phyloP scores from a whole-genome alignment of 164 flowering plant genomes.

The Euptelea pleiosperma region DNA sequence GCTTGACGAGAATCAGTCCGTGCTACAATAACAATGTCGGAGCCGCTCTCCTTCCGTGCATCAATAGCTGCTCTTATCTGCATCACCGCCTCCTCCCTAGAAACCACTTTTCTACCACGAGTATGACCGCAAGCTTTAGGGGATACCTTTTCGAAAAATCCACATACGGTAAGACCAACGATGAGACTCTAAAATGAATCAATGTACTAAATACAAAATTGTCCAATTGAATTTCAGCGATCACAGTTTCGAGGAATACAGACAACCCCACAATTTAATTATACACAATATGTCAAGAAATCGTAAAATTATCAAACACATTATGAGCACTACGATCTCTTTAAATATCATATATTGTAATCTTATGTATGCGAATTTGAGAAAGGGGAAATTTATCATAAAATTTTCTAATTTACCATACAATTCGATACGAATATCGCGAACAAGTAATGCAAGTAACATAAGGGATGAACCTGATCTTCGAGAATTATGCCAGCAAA shows the following conservation, averaged over 20 bases:
- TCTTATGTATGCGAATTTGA: too few species aligned
- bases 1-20: slow-evolving; percentile 96
- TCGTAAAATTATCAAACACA: too few species aligned
- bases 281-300: too few species aligned
- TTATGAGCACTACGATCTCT: too few species aligned
- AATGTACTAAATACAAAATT: background rate
- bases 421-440: too few species aligned
- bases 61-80: slow-evolving; percentile 89
- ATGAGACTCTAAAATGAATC: slow-evolving; percentile 6
- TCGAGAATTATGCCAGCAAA: slow-evolving; percentile 93
- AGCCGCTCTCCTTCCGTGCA: slow-evolving; percentile 80
- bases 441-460: too few species aligned
- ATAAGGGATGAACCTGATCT: slow-evolving; percentile 70
- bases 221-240: too few species aligned
- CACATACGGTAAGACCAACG: slow-evolving; percentile 14
- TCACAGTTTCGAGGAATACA: too few species aligned
- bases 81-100: slow-evolving; percentile 94
- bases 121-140: slow-evolving; percentile 99
- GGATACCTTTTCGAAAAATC: slow-evolving; percentile 48
- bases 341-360: too few species aligned
- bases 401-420: too few species aligned
- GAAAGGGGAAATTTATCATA: too few species aligned
- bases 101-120: slow-evolving; percentile 81
- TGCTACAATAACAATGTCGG: slow-evolving; percentile 90
- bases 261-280: too few species aligned